A percentile compares a stretch with the other conserved stretches of the same genome.
Conservation (phyloP, 2,329 filamentous ascomycete species). For the Penicillium sclerotiorum region DNA sequence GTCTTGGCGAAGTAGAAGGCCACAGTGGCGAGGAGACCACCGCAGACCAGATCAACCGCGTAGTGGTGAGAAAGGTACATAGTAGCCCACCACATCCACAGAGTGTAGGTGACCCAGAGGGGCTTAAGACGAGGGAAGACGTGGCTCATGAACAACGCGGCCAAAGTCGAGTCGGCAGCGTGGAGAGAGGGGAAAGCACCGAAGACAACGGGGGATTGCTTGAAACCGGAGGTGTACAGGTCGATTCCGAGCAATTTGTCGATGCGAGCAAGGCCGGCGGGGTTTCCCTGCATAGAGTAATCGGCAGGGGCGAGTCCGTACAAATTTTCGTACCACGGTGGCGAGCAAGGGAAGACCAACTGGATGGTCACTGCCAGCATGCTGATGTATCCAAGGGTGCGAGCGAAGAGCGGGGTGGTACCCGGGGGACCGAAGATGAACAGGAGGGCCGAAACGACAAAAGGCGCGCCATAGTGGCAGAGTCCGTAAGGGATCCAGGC, state of each 20-base stretch:
- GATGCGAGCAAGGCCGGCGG: slow-evolving; percentile 84
- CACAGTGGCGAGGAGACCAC: slow-evolving; percentile 74
- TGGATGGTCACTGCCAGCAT: slow-evolving; percentile 85
- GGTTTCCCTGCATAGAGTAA: slow-evolving; percentile 87
- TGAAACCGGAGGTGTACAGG: slow-evolving; percentile 91
- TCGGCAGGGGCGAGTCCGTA: slow-evolving; percentile 89
- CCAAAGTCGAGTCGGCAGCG: slow-evolving; percentile 83
- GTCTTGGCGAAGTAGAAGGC: slow-evolving; percentile 82
- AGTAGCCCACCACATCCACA: slow-evolving; percentile 98
- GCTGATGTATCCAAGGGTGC: slow-evolving; percentile 90
- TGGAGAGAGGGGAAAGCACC: slow-evolving; percentile 94
- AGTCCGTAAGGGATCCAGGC: slow-evolving; percentile 94
- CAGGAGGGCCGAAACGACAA: slow-evolving; percentile 74
- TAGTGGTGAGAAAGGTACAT: slow-evolving; percentile 99
- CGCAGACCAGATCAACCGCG: slow-evolving; percentile 86
- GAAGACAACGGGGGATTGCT: slow-evolving; percentile 86
- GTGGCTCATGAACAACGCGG: slow-evolving; percentile 90
- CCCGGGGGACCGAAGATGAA: slow-evolving; percentile 89
- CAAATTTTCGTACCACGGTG: slow-evolving; percentile 95
- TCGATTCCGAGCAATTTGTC: slow-evolving; percentile 89
- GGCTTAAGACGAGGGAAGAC: slow-evolving; percentile 82
- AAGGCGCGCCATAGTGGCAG: slow-evolving; percentile 84
- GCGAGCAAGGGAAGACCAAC: slow-evolving; percentile 87
- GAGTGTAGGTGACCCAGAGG: slow-evolving; percentile 78
- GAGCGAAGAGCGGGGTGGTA: slow-evolving; percentile 80